Conservation (phyloP, 305 asterid genomes). For the Solanum hybrid region DNA sequence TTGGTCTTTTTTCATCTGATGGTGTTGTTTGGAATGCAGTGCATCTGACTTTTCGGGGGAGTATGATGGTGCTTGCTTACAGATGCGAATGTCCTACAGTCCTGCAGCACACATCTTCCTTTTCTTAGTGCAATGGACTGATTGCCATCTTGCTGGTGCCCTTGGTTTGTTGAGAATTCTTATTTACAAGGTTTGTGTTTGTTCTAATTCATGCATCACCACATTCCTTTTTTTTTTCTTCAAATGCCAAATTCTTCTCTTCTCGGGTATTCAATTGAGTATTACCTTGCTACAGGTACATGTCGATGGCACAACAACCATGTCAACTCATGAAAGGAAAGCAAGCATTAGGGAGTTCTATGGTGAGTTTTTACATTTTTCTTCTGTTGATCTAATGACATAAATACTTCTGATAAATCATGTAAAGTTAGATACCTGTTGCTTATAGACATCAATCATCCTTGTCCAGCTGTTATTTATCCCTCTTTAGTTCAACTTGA, state of each 20-base stretch:
- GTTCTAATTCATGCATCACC: neutral
- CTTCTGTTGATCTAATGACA: neutral
- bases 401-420: neutral
- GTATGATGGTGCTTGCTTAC: slow-evolving; percentile 70
- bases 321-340: slow-evolving; percentile 13
- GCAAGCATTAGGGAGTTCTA: slow-evolving; percentile 16
- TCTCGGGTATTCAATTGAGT: neutral
- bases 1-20: neutral
- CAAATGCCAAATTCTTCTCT: neutral
- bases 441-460: slow-evolving; percentile 16
- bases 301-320: slow-evolving; percentile 14
- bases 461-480: slow-evolving; percentile 70
- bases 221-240: neutral
- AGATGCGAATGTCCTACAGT: slow-evolving; percentile 71
- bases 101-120: slow-evolving; percentile 72
- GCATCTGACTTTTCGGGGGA: slow-evolving; percentile 61
- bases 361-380: neutral
- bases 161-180: slow-evolving; percentile 66
- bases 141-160: slow-evolving; percentile 70
- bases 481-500: slow-evolving; percentile 88
- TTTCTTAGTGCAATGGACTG: slow-evolving; percentile 72
- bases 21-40: slow-evolving; percentile 22
- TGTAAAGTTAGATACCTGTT: neutral
- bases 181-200: slow-evolving; percentile 43
- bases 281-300: slow-evolving; percentile 5